These are phyloP conservation scores for Dactylonectria macrodidyma DNA, from an alignment of 2,329 filamentous ascomycete species.

Conservation along the genomic window DNA sequence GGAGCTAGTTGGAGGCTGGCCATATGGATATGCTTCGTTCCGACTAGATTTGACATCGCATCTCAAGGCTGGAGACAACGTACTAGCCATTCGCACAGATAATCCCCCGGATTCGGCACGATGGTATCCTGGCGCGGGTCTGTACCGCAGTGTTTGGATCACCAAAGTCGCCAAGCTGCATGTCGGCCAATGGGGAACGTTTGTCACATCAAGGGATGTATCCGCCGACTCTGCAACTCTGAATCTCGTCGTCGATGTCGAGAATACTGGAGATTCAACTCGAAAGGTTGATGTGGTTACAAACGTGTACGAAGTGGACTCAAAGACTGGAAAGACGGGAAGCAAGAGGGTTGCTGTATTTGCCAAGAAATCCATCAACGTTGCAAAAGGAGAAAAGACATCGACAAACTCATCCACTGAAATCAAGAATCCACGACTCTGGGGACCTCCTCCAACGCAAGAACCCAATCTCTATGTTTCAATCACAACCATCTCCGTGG, in stretches of 20 bases:
- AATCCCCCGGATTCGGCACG: slow-evolving; percentile 64
- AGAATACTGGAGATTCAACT: slow-evolving; percentile 57
- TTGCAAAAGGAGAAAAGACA: slow-evolving; percentile 50
- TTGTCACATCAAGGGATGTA: slow-evolving; percentile 61
- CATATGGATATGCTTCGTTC: slow-evolving; percentile 66
- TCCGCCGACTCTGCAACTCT: slow-evolving; percentile 61
- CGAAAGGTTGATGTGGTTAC: slow-evolving; percentile 57
- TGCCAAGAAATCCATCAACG: slow-evolving; percentile 28
- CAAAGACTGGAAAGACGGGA: slow-evolving; percentile 46
- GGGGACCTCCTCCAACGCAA: slow-evolving; percentile 63
- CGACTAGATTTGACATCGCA: slow-evolving; percentile 65
- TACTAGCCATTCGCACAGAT: slow-evolving; percentile 66
- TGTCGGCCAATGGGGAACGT: slow-evolving; percentile 66
- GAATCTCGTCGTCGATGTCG: slow-evolving; percentile 60
- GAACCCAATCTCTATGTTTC: slow-evolving; percentile 64
- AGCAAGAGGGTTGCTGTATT: slow-evolving; percentile 53
- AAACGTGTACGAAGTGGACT: slow-evolving; percentile 56
- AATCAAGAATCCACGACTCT: slow-evolving; percentile 58
- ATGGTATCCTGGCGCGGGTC: slow-evolving; percentile 69
- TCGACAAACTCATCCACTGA: slow-evolving; percentile 50
- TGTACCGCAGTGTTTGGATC: slow-evolving; percentile 70
- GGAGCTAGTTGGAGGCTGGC: slow-evolving; percentile 65
- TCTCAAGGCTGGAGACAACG: slow-evolving; percentile 54
- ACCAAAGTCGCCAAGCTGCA: slow-evolving; percentile 62
- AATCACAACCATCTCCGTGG: slow-evolving; percentile 55